Evolutionary conservation across 2,329 filamentous ascomycete genomes (phyloP).

Genomic region (Zymoseptoria pseudotritici): DNA sequence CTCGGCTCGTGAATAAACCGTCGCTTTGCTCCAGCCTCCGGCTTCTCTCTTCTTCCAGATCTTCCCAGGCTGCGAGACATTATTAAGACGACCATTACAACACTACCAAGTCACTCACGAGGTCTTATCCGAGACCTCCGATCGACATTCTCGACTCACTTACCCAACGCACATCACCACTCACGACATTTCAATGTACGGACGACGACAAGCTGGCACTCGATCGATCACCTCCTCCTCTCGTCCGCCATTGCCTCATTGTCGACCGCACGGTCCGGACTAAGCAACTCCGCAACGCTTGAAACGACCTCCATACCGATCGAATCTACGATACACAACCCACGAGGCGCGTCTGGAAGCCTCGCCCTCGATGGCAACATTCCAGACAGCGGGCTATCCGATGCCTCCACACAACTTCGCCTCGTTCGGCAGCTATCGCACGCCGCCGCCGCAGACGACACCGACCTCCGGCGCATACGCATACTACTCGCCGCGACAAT

Average conservation of each 20-base stretch:
- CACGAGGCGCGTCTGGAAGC: constrained; percentile 31
- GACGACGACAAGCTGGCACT: constrained; percentile 17
- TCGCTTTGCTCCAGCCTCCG: no score
- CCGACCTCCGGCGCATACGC: constrained; percentile 32
- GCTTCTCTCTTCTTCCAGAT: neutral
- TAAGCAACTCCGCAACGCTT: constrained; percentile 9
- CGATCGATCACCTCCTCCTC: constrained; percentile 21
- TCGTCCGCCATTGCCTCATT: constrained; percentile 23
- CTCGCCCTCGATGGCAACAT: constrained; percentile 26
- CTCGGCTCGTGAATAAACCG: no score
- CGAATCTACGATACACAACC: constrained; percentile 11
- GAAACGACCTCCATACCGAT: neutral
- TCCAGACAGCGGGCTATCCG: constrained; percentile 30
- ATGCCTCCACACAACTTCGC: constrained; percentile 43
- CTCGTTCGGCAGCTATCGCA: constrained; percentile 40
- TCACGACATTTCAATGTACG: constrained; percentile 22
- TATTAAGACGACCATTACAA: neutral
- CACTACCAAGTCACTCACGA: neutral
- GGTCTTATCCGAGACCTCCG: neutral
- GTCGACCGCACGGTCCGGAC: constrained; percentile 22
- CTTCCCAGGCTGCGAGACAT: neutral
- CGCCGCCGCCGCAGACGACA: constrained; percentile 44
- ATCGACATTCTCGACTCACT: constrained; percentile 6
- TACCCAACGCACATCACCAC: constrained; percentile 2
- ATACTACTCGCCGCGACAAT: constrained; percentile 50